These are phyloP conservation scores for Malassezia furfur DNA, from an alignment of 1,284 basidiomycete genomes.

Conservation along the genomic window DNA sequence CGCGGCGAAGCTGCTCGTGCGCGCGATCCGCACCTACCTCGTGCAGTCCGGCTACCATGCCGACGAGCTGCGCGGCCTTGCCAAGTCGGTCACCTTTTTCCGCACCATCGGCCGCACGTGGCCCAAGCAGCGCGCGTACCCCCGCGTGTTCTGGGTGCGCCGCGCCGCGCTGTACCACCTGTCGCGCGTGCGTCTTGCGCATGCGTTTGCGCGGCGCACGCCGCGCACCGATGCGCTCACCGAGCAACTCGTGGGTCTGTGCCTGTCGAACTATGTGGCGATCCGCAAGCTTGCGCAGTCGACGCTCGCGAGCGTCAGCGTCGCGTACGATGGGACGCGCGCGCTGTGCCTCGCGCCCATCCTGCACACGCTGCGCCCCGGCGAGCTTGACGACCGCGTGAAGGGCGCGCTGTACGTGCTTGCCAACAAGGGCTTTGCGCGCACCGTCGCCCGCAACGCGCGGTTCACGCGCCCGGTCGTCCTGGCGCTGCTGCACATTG, in stretches of 20 bases:
- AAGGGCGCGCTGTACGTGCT: conserved; percentile 87
- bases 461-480: conserved; percentile 61
- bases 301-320: conserved; percentile 60
- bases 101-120: conserved; percentile 54
- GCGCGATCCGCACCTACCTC: conserved; percentile 35
- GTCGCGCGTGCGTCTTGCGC: conserved; percentile 61
- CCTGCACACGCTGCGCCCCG: conserved; percentile 58
- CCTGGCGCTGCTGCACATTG: conserved; percentile 66
- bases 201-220: conserved; percentile 69
- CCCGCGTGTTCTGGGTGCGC: conserved; percentile 66
- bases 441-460: conserved; percentile 54
- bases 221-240: conserved; percentile 71
- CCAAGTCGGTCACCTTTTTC: conserved; percentile 30
- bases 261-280: conserved; percentile 52
- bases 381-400: conserved; percentile 73
- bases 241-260: conserved; percentile 67
- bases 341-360: conserved; percentile 60
- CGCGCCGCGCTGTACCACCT: conserved; percentile 61
- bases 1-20: conserved; percentile 58
- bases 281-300: conserved; percentile 61
- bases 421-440: conserved; percentile 59
- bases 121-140: conserved; percentile 64
- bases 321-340: conserved; percentile 75
- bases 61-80: conserved; percentile 44
- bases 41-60: conserved; percentile 41